Evolutionary conservation across 176 grass and related monocot species (phyloP).

Genomic region (Raddia guianensis): DNA sequence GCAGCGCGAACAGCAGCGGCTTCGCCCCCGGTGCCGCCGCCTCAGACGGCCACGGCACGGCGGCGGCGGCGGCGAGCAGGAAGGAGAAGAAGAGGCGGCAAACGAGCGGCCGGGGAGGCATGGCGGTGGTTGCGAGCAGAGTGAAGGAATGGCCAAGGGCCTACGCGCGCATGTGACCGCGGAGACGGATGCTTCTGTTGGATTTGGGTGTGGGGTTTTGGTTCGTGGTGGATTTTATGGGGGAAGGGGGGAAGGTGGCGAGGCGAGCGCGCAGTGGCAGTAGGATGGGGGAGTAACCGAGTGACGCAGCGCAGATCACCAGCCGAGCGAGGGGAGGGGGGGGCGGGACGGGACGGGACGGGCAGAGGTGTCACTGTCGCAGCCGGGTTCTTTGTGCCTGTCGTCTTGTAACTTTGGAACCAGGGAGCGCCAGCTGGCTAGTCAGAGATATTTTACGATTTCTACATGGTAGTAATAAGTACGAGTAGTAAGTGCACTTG

Average conservation of each 20-base stretch:
- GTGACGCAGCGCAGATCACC: neutral
- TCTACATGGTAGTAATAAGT: neutral
- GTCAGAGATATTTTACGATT: conserved; percentile 6
- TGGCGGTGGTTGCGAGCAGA: conserved; percentile 40
- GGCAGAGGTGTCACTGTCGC: conserved; percentile 15
- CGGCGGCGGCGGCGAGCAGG: neutral
- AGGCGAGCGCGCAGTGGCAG: neutral
- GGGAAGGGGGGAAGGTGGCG: neutral
- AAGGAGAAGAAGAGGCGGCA: conserved; percentile 28
- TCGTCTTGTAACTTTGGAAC: conserved; percentile 44
- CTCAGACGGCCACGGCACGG: conserved; percentile 19
- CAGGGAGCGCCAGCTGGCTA: conserved; percentile 15
- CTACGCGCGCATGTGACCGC: conserved; percentile 33
- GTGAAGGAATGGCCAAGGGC: neutral
- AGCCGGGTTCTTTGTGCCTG: conserved; percentile 30
- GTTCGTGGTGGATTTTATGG: conserved; percentile 44
- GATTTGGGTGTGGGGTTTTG: conserved; percentile 44
- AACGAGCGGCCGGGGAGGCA: conserved; percentile 35
- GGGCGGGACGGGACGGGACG: neutral
- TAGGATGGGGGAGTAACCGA: neutral
- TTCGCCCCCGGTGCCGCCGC: neutral
- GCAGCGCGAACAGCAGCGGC: conserved; percentile 57
- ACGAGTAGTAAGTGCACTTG: too few relatives aligned
- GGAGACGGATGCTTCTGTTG: conserved; percentile 27
- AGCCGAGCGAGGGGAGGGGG: neutral